These are phyloP conservation scores for Trebouxia gelatinosa DNA, from an alignment of 163 green algal genomes.

Conservation along the genomic window DNA sequence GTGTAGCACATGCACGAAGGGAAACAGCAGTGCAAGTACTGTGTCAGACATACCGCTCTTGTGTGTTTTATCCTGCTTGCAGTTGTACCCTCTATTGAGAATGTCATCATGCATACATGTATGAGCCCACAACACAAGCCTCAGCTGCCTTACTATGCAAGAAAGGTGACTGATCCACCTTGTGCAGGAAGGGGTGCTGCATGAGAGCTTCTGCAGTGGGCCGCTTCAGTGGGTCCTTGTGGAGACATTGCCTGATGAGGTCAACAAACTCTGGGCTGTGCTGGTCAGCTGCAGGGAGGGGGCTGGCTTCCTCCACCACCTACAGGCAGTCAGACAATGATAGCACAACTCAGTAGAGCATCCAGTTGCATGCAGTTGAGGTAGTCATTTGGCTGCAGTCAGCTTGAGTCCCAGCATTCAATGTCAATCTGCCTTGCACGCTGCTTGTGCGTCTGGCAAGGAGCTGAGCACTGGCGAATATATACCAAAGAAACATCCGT, in stretches of 20 bases:
- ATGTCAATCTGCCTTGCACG: background rate
- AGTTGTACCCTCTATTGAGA: background rate
- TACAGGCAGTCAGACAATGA: slow-evolving; percentile 27
- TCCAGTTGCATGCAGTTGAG: background rate
- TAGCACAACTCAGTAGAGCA: background rate
- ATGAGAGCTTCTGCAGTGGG: slow-evolving; percentile 74
- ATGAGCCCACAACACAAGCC: background rate
- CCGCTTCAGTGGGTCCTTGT: slow-evolving; percentile 73
- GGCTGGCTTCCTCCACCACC: slow-evolving; percentile 79
- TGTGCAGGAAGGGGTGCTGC: slow-evolving; percentile 74
- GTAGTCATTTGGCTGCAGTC: background rate
- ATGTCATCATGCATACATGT: background rate
- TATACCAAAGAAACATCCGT: background rate
- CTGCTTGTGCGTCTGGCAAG: background rate
- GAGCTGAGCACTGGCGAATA: background rate
- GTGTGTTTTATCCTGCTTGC: background rate
- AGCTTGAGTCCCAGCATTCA: background rate
- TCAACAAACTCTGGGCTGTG: slow-evolving; percentile 74
- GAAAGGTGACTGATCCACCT: slow-evolving; percentile 28
- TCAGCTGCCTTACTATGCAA: background rate
- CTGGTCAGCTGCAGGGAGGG: slow-evolving; percentile 40
- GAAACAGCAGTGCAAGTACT: background rate
- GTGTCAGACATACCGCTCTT: background rate
- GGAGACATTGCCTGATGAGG: slow-evolving; percentile 77
- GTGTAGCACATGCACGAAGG: background rate